Conservation (phyloP, 2,329 filamentous ascomycete species). For the Penicillium sp. region DNA sequence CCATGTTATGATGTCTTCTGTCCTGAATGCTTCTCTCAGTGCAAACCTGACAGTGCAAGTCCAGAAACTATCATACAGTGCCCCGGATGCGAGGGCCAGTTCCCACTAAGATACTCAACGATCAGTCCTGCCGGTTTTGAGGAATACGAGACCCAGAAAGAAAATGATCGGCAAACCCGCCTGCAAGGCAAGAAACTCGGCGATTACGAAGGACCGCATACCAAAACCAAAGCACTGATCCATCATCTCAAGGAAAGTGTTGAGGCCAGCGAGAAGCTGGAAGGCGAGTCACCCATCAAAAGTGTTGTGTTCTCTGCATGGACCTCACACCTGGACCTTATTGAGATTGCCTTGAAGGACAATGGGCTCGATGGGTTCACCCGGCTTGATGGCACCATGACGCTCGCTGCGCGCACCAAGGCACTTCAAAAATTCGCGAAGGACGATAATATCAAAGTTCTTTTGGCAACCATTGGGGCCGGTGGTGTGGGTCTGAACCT, state of each 20-base stretch:
- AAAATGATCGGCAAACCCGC: slow-evolving; percentile 46
- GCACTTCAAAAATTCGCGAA: slow-evolving; percentile 76
- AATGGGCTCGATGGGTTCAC: slow-evolving; percentile 55
- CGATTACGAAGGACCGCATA: slow-evolving; percentile 79
- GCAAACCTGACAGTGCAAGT: slow-evolving; percentile 51
- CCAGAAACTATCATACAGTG: slow-evolving; percentile 56
- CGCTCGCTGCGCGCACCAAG: slow-evolving; percentile 65
- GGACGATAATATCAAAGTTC: slow-evolving; percentile 67
- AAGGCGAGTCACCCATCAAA: slow-evolving; percentile 72
- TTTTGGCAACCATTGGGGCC: slow-evolving; percentile 87
- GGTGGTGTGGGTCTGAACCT: slow-evolving; percentile 90
- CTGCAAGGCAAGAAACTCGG: slow-evolving; percentile 60
- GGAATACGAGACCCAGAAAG: slow-evolving; percentile 53
- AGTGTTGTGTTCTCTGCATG: slow-evolving; percentile 95
- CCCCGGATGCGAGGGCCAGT: slow-evolving; percentile 62
- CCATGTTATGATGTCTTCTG: slow-evolving; percentile 86
- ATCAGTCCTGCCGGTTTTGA: slow-evolving; percentile 59
- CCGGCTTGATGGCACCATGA: slow-evolving; percentile 90
- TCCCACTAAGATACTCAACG: slow-evolving; percentile 62
- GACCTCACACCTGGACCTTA: slow-evolving; percentile 91
- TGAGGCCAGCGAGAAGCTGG: slow-evolving; percentile 50
- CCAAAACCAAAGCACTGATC: slow-evolving; percentile 81
- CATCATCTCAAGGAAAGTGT: slow-evolving; percentile 66
- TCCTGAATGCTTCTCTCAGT: slow-evolving; percentile 62
- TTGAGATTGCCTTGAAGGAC: slow-evolving; percentile 72